Percentiles rank a stretch among this genome's conserved stretches.
phyloP scores from a whole-genome alignment of 1,284 basidiomycete genomes.

The Erythrobasidium hasegawianum region DNA sequence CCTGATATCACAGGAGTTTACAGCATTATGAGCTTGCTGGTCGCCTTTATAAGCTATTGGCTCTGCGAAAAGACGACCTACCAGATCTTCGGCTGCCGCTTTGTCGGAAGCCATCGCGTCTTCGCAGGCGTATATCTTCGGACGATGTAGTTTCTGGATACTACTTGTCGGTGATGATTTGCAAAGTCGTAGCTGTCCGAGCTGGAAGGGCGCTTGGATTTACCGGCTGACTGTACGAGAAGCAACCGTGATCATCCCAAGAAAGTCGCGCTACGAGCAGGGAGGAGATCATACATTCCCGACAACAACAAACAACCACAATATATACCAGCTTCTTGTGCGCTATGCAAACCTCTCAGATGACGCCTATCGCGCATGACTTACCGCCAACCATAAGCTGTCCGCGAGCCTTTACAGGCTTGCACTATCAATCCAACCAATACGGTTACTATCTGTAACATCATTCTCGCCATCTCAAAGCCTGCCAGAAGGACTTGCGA shows the following conservation, averaged over 20 bases:
- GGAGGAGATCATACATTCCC: too few relatives aligned
- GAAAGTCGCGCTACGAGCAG: too few relatives aligned
- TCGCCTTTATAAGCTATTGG: background rate
- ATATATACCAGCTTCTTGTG: too few relatives aligned
- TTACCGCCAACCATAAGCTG: constrained; percentile 13
- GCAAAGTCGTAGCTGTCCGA: background rate
- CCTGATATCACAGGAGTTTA: background rate
- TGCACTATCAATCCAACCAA: constrained; percentile 10
- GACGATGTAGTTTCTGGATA: background rate
- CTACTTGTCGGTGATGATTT: background rate
- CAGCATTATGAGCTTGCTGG: background rate
- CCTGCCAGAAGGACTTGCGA: constrained; percentile 5
- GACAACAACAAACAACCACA: too few relatives aligned
- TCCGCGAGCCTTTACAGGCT: constrained; percentile 1
- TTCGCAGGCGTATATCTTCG: background rate
- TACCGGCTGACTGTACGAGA: background rate
- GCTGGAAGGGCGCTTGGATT: background rate
- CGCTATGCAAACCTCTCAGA: too few relatives aligned
- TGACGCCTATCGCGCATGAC: too few relatives aligned
- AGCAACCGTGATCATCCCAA: background rate
- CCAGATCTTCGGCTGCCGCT: constrained; percentile 21
- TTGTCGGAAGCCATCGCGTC: background rate
- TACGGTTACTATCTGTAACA: constrained; percentile 10
- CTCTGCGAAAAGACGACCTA: constrained; percentile 4
- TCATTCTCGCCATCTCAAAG: background rate